phyloP scores from a whole-genome alignment of 2,329 filamentous ascomycete species.

The Aspergillus awamori region DNA sequence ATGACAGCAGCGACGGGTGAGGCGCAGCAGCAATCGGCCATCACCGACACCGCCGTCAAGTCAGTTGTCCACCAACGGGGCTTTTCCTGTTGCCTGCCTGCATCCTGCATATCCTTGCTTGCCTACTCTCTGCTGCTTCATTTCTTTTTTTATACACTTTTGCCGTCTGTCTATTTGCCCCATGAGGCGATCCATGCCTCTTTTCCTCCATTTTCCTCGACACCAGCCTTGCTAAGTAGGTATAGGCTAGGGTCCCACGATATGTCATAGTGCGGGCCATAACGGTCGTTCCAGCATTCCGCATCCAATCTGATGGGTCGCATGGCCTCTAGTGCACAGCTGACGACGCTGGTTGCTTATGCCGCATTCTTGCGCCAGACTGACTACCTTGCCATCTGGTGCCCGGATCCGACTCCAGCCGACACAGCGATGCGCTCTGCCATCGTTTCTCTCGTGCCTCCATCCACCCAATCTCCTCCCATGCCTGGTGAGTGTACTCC shows the following conservation, averaged over 20 bases:
- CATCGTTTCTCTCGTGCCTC: slow-evolving; percentile 10
- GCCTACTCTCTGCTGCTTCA: background rate
- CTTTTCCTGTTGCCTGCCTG: slow-evolving; percentile 4
- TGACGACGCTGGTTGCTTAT: slow-evolving; percentile 8
- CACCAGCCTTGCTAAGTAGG: background rate
- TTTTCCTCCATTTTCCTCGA: background rate
- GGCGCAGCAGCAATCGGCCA: slow-evolving; percentile 20
- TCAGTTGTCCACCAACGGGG: background rate
- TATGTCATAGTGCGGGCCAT: slow-evolving; percentile 8
- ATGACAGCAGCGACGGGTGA: slow-evolving; percentile 9
- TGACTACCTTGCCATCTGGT: slow-evolving; percentile 1
- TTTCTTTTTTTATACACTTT: slow-evolving; percentile 8
- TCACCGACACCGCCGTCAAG: slow-evolving; percentile 12
- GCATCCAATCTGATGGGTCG: slow-evolving; percentile 8
- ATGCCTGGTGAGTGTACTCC: slow-evolving; percentile 20
- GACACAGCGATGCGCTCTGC: slow-evolving; percentile 15
- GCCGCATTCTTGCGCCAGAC: background rate
- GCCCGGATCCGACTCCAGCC: slow-evolving; percentile 18
- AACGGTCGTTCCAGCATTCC: slow-evolving; percentile 2
- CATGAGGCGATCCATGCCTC: slow-evolving; percentile 4
- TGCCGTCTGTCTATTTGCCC: background rate
- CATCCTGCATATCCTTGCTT: slow-evolving; percentile 4
- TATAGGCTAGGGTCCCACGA: slow-evolving; percentile 8
- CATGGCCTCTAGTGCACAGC: slow-evolving; percentile 3
- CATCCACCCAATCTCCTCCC: slow-evolving; percentile 13